Evolutionary conservation across 805 yeast species (phyloP).

Genomic region (Barnettozyma sp.): DNA sequence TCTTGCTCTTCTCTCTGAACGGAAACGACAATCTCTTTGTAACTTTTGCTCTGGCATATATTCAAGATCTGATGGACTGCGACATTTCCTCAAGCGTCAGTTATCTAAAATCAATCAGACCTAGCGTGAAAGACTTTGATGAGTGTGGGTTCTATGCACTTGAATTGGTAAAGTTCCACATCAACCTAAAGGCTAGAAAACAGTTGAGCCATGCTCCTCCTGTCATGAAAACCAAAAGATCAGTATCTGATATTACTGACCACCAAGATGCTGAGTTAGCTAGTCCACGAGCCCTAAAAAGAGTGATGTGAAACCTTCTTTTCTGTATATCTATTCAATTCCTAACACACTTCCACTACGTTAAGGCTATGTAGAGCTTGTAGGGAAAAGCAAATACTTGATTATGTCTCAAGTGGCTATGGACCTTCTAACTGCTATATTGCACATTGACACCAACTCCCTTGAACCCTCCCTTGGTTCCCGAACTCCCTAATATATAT

Average conservation of each 20-base stretch:
- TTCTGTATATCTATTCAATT: too few species aligned
- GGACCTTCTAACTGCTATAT: slow-evolving; percentile 32
- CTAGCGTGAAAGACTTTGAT: slow-evolving; percentile 20
- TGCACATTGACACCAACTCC: slow-evolving; percentile 57
- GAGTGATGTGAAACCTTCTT: slow-evolving; percentile 14
- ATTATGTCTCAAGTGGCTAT: not conserved
- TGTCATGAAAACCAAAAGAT: slow-evolving; percentile 19
- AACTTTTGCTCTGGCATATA: slow-evolving; percentile 20
- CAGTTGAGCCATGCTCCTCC: slow-evolving; percentile 11
- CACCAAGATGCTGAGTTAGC: slow-evolving; percentile 21
- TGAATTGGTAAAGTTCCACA: slow-evolving; percentile 21
- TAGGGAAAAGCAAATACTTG: too few species aligned
- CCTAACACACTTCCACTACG: too few species aligned
- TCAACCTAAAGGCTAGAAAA: slow-evolving; percentile 18
- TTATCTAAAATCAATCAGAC: slow-evolving; percentile 24
- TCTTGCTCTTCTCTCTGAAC: slow-evolving; percentile 23
- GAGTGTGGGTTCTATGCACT: slow-evolving; percentile 19
- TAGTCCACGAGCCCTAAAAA: slow-evolving; percentile 22
- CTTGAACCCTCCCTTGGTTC: slow-evolving; percentile 36
- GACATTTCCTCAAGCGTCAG: slow-evolving; percentile 18
- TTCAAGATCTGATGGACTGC: slow-evolving; percentile 22
- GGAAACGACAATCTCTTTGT: slow-evolving; percentile 25
- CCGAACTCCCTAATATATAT: slow-evolving; percentile 28
- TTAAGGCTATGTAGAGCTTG: too few species aligned
- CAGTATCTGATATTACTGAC: slow-evolving; percentile 20